Conservation (phyloP, 805 yeast genomes). For the Blastobotrys robertii region DNA sequence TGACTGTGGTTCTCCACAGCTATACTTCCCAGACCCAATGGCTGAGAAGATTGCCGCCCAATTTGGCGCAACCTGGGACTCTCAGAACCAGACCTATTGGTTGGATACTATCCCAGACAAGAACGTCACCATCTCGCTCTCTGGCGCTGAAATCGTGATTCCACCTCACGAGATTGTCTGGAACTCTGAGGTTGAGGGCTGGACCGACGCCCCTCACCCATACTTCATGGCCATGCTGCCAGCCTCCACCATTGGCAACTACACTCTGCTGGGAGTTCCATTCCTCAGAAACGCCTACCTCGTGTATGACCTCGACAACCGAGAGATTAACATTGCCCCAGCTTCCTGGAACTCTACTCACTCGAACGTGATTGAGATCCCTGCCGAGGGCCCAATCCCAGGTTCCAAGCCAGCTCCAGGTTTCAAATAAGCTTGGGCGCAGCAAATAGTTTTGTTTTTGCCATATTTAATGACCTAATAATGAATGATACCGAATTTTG, state of each 20-base stretch:
- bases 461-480: too few species aligned
- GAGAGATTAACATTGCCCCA: slow-evolving; percentile 46
- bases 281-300: slow-evolving; percentile 49
- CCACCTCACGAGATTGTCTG: slow-evolving; percentile 15
- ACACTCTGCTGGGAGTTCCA: slow-evolving; percentile 40
- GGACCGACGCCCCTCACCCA: background rate
- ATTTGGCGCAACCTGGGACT: background rate
- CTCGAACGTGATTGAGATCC: slow-evolving; percentile 19
- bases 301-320: slow-evolving; percentile 53
- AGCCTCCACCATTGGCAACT: background rate
- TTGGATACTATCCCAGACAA: too few species aligned
- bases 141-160: slow-evolving; percentile 15
- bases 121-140: background rate
- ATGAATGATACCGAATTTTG: too few species aligned
- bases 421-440: too few species aligned
- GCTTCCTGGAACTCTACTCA: slow-evolving; percentile 23
- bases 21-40: background rate
- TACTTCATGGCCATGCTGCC: slow-evolving; percentile 6
- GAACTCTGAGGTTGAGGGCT: slow-evolving; percentile 4
- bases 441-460: too few species aligned
- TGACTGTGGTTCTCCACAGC: background rate
- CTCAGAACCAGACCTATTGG: background rate
- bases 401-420: slow-evolving; percentile 19
- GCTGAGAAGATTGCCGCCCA: background rate
- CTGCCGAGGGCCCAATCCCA: slow-evolving; percentile 13